Evolutionary conservation across 1,284 basidiomycete genomes (phyloP).

Genomic region (Malassezia arunalokei): DNA sequence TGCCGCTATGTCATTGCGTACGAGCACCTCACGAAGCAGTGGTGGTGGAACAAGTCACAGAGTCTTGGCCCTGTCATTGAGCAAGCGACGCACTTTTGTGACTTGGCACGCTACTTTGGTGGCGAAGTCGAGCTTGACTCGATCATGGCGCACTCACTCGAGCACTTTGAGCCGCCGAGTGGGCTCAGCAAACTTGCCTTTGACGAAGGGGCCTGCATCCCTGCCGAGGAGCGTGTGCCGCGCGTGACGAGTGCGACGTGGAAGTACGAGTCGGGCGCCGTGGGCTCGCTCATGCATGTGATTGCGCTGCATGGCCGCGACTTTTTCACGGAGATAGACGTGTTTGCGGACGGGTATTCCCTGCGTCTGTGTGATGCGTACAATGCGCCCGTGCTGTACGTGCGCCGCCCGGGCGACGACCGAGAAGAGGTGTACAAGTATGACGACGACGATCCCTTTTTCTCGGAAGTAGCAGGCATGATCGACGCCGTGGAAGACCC

Average conservation of each 20-base stretch:
- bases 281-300: slow-evolving; percentile 40
- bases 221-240: slow-evolving; percentile 44
- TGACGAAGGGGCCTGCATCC: slow-evolving; percentile 61
- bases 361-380: slow-evolving; percentile 43
- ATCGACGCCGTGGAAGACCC: slow-evolving; percentile 40
- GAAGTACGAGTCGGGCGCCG: slow-evolving; percentile 42
- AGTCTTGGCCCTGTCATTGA: slow-evolving; percentile 85
- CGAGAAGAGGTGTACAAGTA: slow-evolving; percentile 39
- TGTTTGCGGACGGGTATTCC: slow-evolving; percentile 39
- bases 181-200: slow-evolving; percentile 65
- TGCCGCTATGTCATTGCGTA: slow-evolving; percentile 92
- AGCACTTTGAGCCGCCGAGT: slow-evolving; percentile 54
- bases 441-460: slow-evolving; percentile 44
- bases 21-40: slow-evolving; percentile 59
- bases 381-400: slow-evolving; percentile 41
- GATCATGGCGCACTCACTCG: slow-evolving; percentile 52
- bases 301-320: slow-evolving; percentile 43
- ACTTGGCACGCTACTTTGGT: slow-evolving; percentile 85
- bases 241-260: slow-evolving; percentile 42
- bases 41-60: slow-evolving; percentile 91
- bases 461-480: slow-evolving; percentile 40
- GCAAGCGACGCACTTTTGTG: slow-evolving; percentile 73
- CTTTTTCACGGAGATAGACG: slow-evolving; percentile 41
- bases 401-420: slow-evolving; percentile 42
- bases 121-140: slow-evolving; percentile 81